Evolutionary conservation across 208 protist genomes (phyloP).

Genomic region (Angomonas ambiguus): DNA sequence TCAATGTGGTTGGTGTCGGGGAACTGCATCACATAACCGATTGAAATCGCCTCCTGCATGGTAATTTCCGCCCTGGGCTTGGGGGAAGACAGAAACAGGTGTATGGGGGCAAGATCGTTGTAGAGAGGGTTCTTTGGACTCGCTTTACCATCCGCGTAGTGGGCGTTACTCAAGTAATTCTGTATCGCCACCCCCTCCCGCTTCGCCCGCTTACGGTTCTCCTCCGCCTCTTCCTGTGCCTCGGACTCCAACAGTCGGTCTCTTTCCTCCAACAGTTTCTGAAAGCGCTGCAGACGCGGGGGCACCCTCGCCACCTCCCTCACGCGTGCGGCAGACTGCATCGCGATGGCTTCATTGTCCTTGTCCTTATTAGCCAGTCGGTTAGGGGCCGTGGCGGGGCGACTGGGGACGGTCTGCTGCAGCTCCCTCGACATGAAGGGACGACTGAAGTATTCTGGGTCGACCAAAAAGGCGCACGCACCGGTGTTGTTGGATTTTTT

Average conservation of each 20-base stretch:
- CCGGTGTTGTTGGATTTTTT: neutral
- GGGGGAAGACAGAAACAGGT: constrained; percentile 63
- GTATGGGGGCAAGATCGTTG: constrained; percentile 39
- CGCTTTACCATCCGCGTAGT: neutral
- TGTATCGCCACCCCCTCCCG: constrained; percentile 28
- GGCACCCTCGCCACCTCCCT: constrained; percentile 8
- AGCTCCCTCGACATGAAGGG: constrained; percentile 9
- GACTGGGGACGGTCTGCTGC: neutral
- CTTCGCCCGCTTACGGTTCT: constrained; percentile 24
- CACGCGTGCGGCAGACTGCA: neutral
- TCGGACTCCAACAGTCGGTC: constrained; percentile 36
- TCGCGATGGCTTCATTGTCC: neutral
- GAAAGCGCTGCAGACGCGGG: constrained; percentile 31
- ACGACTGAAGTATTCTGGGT: neutral
- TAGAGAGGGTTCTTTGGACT: too few species aligned
- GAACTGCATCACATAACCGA: constrained; percentile 78
- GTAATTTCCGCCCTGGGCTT: constrained; percentile 60
- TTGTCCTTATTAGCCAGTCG: neutral
- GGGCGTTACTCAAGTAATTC: constrained; percentile 12
- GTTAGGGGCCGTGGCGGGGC: neutral
- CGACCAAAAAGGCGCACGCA: constrained; percentile 15
- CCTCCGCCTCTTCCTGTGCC: constrained; percentile 27
- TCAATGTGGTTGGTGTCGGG: constrained; percentile 68
- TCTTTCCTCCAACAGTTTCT: constrained; percentile 33
- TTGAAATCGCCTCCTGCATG: constrained; percentile 59